Base-by-base conservation (phyloP, 208 protist species). In the Strigomonas oncopelti region DNA sequence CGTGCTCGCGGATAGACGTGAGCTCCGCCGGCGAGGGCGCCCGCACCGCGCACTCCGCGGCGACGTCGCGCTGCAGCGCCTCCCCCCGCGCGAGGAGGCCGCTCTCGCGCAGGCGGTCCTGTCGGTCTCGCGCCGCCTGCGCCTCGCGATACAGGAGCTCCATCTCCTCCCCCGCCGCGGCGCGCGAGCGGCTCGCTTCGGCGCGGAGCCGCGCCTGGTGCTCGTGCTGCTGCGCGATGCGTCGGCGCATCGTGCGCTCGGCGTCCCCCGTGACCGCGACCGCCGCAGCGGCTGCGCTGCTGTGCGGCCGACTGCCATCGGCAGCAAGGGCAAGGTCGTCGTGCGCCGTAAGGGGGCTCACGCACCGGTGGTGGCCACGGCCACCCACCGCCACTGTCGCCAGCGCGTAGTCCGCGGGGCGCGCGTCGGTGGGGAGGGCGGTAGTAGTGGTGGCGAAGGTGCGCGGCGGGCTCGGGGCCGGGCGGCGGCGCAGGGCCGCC, bases 1-100 rank as follows among this genome's bases (percentile, higher is more conserved):
- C 72, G 52, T 77, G 72, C 0, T 29, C 36, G 5, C 62, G 72
- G 32, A 77, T 70, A 5, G 73, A 36, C 0, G 22, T 1, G 9
- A 73, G 58, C 67, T 69, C 73, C 3, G n/a, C 36, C 9, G 24
- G 31, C 9, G 29, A 45, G 34, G 9, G 28, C 51, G 22, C 9
- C 8, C 7, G 31, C 46, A 52, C 46, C 9, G 46, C 46, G 20
- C 11, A 52, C 46, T 25, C 46, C 46, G 11, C 46, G 18, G 11
- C 46, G 18, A 24, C n/a, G 8, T 52, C n/a, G 46, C 18, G 46
- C 46, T 52, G 46, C 46, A 24, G 46, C 46, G 46, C 11, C 46
- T 16, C 46, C 9, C 46, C 46, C 5, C 18, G 3, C 46, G 46
- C 16, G 46, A 24, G 34, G 34, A 38, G 34, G 34, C 46, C 46